phyloP scores from a whole-genome alignment of 1,284 basidiomycete species.

The Albatrellus sp. region DNA sequence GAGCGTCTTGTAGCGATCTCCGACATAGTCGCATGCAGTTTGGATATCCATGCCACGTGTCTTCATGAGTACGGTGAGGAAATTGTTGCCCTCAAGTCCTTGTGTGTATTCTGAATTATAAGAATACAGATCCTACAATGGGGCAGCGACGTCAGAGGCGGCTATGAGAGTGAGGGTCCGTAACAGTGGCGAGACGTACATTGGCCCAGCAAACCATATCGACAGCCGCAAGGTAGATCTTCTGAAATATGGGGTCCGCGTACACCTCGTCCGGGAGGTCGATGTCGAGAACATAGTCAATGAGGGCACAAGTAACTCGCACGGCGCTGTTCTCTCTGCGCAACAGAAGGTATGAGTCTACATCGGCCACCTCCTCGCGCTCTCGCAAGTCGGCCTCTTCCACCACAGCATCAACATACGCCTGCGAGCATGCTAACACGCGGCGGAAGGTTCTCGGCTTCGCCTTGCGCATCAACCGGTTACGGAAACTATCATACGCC shows the following conservation, averaged over 20 bases:
- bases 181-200: slow-evolving; percentile 15
- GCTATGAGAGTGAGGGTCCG: not conserved
- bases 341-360: slow-evolving; percentile 20
- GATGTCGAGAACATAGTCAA: slow-evolving; percentile 25
- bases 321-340: slow-evolving; percentile 29
- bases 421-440: slow-evolving; percentile 21
- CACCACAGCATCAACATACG: slow-evolving; percentile 24
- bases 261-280: slow-evolving; percentile 28
- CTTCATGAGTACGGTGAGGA: slow-evolving; percentile 27
- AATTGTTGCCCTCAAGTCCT: slow-evolving; percentile 26
- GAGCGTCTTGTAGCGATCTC: slow-evolving; percentile 19
- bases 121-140: slow-evolving; percentile 28
- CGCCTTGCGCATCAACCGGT: slow-evolving; percentile 29
- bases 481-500: slow-evolving; percentile 31
- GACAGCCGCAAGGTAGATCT: slow-evolving; percentile 22
- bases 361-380: slow-evolving; percentile 18
- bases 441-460: slow-evolving; percentile 29
- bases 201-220: slow-evolving; percentile 33
- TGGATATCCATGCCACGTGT: slow-evolving; percentile 22
- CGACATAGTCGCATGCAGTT: slow-evolving; percentile 22
- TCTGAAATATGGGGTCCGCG: slow-evolving; percentile 21
- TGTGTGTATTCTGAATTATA: slow-evolving; percentile 28
- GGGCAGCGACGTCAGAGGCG: not conserved
- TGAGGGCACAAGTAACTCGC: slow-evolving; percentile 27
- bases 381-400: slow-evolving; percentile 24